Conservation (phyloP, 1,284 basidiomycete species). For the Ustilago trichophora region DNA sequence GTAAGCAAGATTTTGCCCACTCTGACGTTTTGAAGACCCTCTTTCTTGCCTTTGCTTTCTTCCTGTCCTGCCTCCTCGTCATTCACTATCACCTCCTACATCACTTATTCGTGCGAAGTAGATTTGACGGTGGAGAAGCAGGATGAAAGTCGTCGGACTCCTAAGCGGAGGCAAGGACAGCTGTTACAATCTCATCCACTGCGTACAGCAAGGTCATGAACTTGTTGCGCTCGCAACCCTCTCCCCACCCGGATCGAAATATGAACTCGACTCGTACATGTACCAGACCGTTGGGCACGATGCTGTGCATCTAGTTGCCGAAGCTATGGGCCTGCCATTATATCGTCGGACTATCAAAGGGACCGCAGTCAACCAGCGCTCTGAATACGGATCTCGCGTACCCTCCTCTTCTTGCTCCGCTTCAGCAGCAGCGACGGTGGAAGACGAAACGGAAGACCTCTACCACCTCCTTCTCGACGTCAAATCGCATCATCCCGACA, state of each 20-base stretch:
- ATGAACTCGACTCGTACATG: constrained; percentile 98
- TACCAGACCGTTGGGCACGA: constrained; percentile 98
- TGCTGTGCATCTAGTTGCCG: constrained; percentile 85
- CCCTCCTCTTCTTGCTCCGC: constrained; percentile 3
- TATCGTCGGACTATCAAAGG: constrained; percentile 84
- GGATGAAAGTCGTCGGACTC: constrained; percentile 92
- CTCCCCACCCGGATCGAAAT: constrained; percentile 82
- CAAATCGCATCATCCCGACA: constrained; percentile 77
- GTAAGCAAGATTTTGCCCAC: constrained; percentile 9
- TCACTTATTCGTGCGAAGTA: too few species aligned
- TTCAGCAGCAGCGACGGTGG: constrained; percentile 65
- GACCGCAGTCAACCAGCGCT: constrained; percentile 79
- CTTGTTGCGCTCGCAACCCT: constrained; percentile 89
- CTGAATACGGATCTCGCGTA: constrained; percentile 79
- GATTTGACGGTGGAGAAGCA: too few species aligned
- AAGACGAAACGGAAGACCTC: constrained; percentile 95
- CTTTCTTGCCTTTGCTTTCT: neutral
- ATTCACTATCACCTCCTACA: neutral
- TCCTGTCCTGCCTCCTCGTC: neutral
- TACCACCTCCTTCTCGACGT: constrained; percentile 79
- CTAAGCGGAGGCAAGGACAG: constrained; percentile 98
- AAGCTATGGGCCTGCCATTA: constrained; percentile 85
- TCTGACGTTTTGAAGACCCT: neutral
- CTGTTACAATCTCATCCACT: constrained; percentile 94
- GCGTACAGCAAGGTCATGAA: constrained; percentile 83